Conservation (phyloP, 352 stramenopile genomes). For the Phytopythium montanum region DNA sequence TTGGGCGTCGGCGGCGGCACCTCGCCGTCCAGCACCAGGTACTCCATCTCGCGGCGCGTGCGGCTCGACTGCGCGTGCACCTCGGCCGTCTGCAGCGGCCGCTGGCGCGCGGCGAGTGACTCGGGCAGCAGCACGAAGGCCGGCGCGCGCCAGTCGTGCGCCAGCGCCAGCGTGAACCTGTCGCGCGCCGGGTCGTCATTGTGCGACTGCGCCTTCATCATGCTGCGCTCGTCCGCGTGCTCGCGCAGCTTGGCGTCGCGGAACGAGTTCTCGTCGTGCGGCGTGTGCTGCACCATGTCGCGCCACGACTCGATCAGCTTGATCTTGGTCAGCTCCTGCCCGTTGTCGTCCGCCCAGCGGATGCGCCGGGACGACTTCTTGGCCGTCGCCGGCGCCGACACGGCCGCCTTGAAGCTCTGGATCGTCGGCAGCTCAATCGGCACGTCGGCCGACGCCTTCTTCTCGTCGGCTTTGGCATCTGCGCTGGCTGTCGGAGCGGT, state of each 20-base stretch:
- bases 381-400: conserved; percentile 14
- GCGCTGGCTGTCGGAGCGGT: conserved; percentile 21
- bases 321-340: conserved; percentile 72
- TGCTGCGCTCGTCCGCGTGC: conserved; percentile 69
- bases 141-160: conserved; percentile 65
- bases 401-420: conserved; percentile 70
- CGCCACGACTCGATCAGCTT: conserved; percentile 87
- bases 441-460: conserved; percentile 8
- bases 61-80: conserved; percentile 58
- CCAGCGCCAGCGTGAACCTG: conserved; percentile 38
- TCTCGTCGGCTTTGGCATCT: conserved; percentile 4
- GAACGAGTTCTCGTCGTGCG: conserved; percentile 52
- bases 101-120: conserved; percentile 33
- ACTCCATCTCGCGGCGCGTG: conserved; percentile 80
- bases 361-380: conserved; percentile 56
- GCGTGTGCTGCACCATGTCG: conserved; percentile 61
- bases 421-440: conserved; percentile 73
- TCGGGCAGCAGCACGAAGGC: conserved; percentile 61
- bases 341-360: conserved; percentile 77
- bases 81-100: conserved; percentile 47
- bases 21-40: conserved; percentile 76
- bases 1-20: conserved; percentile 72
- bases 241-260: conserved; percentile 83
- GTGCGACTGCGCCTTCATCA: conserved; percentile 60
- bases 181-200: conserved; percentile 47